phyloP scores from a whole-genome alignment of 2,329 filamentous ascomycete species.

The Thielaviopsis euricoi region DNA sequence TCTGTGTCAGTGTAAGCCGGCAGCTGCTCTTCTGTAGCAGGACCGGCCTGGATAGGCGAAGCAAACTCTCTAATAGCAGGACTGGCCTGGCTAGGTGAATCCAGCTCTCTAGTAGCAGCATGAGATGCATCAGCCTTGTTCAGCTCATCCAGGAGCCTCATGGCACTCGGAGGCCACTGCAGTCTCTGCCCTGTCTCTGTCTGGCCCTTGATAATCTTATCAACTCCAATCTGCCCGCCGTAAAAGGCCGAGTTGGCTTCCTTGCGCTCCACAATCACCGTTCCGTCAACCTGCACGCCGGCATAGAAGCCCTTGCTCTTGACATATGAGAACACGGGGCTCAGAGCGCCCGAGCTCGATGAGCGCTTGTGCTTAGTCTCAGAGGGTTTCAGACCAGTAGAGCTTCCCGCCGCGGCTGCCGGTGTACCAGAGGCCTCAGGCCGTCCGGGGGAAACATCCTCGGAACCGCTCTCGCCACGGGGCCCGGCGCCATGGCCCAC shows the following conservation, averaged over 20 bases:
- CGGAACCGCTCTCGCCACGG: background rate
- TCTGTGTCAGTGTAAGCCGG: background rate
- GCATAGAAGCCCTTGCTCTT: constrained; percentile 83
- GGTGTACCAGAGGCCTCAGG: background rate
- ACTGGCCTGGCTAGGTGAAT: background rate
- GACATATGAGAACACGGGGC: constrained; percentile 50
- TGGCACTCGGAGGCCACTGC: constrained; percentile 1
- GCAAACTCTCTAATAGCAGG: too few relatives aligned
- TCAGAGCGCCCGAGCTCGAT: constrained; percentile 14
- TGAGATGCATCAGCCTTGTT: background rate
- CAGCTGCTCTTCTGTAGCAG: background rate
- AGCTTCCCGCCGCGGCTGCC: constrained; percentile 19
- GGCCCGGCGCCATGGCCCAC: constrained; percentile 21
- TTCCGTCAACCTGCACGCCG: constrained; percentile 74
- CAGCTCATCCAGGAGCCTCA: constrained; percentile 3
- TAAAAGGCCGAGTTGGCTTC: constrained; percentile 84
- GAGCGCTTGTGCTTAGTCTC: constrained; percentile 11
- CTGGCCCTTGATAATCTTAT: constrained; percentile 31
- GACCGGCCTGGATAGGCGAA: too few relatives aligned
- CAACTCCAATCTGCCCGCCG: constrained; percentile 36
- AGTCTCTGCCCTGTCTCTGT: background rate
- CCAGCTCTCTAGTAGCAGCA: background rate
- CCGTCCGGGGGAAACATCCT: constrained; percentile 2
- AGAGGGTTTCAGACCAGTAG: constrained; percentile 30
- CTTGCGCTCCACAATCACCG: constrained; percentile 68